Evolutionary conservation across 441 rosid species (phyloP).

Genomic region (Macaranga tanarius): DNA sequence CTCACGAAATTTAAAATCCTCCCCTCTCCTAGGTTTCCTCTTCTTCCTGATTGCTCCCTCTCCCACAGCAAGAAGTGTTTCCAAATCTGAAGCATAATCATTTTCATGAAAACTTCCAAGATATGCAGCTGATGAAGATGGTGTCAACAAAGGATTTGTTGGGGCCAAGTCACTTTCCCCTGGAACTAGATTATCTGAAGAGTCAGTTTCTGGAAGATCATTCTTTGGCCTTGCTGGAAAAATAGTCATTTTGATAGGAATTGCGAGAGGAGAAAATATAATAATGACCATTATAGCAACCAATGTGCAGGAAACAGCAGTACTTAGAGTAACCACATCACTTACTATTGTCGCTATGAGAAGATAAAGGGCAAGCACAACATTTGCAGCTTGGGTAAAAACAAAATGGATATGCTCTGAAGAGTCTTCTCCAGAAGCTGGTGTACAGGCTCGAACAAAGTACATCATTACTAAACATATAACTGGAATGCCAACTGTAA

Average conservation of each 20-base stretch:
- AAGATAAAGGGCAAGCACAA: constrained; percentile 68
- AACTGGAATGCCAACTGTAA: constrained; percentile 71
- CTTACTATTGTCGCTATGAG: constrained; percentile 52
- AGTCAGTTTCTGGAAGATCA: constrained; percentile 39
- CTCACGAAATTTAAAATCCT: constrained; percentile 80
- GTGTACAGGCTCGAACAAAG: constrained; percentile 76
- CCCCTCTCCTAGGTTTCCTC: constrained; percentile 85
- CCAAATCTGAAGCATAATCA: constrained; percentile 61
- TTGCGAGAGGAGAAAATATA: constrained; percentile 73
- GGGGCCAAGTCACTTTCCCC: constrained; percentile 42
- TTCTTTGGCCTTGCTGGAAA: constrained; percentile 53
- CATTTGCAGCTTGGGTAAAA: constrained; percentile 65
- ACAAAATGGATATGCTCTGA: constrained; percentile 69
- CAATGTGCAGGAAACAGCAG: constrained; percentile 43
- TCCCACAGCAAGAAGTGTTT: constrained; percentile 75
- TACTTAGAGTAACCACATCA: constrained; percentile 40
- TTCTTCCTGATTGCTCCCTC: constrained; percentile 92
- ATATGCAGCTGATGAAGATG: constrained; percentile 62
- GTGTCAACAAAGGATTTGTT: constrained; percentile 56
- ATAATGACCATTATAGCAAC: constrained; percentile 58
- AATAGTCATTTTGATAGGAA: constrained; percentile 94
- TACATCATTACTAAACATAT: constrained; percentile 65
- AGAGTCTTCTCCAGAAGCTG: constrained; percentile 86
- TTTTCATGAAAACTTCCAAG: constrained; percentile 58
- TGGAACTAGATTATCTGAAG: constrained; percentile 55